Percentiles rank a stretch among this genome's conserved stretches.
phyloP scores from a whole-genome alignment of 495 filamentous ascomycete genomes.

The Cladorrhinum samala region DNA sequence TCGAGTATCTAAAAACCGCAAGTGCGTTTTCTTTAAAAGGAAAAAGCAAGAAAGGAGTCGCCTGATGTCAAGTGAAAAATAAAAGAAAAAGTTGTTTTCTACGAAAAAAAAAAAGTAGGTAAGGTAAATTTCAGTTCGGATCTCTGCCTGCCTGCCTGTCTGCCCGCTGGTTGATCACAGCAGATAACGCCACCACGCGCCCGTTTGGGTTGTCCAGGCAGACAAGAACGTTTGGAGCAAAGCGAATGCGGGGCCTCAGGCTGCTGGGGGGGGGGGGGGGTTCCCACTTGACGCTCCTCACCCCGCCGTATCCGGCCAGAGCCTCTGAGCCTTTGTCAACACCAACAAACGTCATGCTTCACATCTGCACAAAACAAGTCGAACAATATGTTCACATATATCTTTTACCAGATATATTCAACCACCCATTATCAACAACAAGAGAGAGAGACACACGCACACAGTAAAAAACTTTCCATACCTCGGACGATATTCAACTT shows the following conservation, averaged over 20 bases:
- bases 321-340: background rate
- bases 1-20: no score
- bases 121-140: background rate
- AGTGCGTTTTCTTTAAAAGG: background rate
- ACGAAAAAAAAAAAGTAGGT: background rate
- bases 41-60: no score
- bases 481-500: no score
- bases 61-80: no score
- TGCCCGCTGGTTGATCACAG: background rate
- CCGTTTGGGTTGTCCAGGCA: background rate
- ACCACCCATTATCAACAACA: no score
- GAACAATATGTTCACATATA: no score
- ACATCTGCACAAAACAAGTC: no score
- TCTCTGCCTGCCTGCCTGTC: background rate
- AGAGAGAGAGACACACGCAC: no score
- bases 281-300: background rate
- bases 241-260: background rate
- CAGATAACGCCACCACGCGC: background rate
- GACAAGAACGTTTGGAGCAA: background rate
- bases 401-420: no score
- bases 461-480: no score
- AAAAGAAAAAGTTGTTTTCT: no score
- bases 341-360: no score
- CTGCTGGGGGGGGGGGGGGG: background rate
- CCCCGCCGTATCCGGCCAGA: background rate